Evolutionary conservation across 1,284 basidiomycete species (phyloP).

Genomic region (Irpex sp.): DNA sequence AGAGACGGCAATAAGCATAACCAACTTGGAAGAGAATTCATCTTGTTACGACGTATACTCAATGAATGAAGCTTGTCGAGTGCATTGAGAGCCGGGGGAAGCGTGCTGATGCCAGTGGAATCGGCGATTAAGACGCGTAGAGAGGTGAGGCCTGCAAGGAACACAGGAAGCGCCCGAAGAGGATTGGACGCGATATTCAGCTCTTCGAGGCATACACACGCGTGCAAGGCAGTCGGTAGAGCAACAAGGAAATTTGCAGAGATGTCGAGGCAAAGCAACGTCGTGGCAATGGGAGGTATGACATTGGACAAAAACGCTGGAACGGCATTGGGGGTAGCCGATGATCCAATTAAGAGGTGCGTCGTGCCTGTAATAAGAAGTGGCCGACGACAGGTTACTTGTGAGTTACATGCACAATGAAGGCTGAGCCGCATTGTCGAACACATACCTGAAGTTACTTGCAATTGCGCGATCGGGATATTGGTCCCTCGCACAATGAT

Average conservation of each 20-base stretch:
- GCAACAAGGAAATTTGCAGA: constrained; percentile 82
- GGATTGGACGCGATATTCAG: constrained; percentile 92
- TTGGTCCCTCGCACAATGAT: constrained; percentile 72
- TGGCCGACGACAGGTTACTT: constrained; percentile 8
- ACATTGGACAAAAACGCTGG: constrained; percentile 67
- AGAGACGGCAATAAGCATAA: constrained; percentile 80
- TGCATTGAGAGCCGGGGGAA: constrained; percentile 68
- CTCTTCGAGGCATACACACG: constrained; percentile 85
- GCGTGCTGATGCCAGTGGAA: constrained; percentile 72
- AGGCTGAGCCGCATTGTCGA: constrained; percentile 13
- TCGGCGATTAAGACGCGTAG: constrained; percentile 90
- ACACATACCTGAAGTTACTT: constrained; percentile 62
- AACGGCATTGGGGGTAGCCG: constrained; percentile 72
- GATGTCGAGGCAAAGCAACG: constrained; percentile 87
- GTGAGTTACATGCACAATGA: background rate
- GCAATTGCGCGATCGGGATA: constrained; percentile 54
- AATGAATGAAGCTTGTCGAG: constrained; percentile 81
- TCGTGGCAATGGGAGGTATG: constrained; percentile 68
- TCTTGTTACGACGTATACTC: constrained; percentile 84
- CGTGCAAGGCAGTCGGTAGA: constrained; percentile 75
- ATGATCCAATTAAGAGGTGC: constrained; percentile 81
- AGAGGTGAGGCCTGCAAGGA: constrained; percentile 71
- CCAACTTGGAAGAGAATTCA: constrained; percentile 92
- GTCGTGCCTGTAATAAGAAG: constrained; percentile 64
- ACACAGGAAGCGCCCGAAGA: constrained; percentile 79